phyloP scores from a whole-genome alignment of 257 asterid species.

The Solanum pinnatisectum region DNA sequence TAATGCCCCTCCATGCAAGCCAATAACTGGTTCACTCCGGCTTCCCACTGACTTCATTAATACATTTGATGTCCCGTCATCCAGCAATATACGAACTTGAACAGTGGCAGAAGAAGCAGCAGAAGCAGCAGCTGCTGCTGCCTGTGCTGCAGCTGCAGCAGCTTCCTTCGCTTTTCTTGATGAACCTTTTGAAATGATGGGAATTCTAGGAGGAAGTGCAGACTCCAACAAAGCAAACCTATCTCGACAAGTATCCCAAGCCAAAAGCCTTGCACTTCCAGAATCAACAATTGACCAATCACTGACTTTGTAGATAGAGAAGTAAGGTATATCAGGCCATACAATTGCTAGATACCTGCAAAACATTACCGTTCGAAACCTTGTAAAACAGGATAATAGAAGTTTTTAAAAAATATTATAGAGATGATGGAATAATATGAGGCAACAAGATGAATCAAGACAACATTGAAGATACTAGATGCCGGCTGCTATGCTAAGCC shows the following conservation, averaged over 20 bases:
- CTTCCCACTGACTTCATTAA: constrained; percentile 92
- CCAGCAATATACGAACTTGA: constrained; percentile 90
- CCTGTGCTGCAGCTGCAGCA: constrained; percentile 92
- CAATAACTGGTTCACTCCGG: constrained; percentile 82
- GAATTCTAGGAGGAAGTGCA: constrained; percentile 83
- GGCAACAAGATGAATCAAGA: not conserved
- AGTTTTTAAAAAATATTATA: not conserved
- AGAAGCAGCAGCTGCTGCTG: constrained; percentile 85
- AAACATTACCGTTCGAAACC: constrained; percentile 4
- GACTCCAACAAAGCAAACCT: constrained; percentile 88
- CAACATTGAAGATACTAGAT: not conserved
- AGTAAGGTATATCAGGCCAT: constrained; percentile 99
- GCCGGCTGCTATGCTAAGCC: not conserved
- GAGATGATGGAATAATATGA: not conserved
- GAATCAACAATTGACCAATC: constrained; percentile 99
- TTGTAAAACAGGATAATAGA: not conserved
- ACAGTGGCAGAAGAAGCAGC: constrained; percentile 92
- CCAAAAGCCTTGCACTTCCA: constrained; percentile 95
- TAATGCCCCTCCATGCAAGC: constrained; percentile 91
- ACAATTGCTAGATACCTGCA: constrained; percentile 86
- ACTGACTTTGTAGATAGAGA: constrained; percentile 83
- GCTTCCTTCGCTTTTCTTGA: constrained; percentile 96
- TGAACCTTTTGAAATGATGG: constrained; percentile 82
- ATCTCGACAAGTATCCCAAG: constrained; percentile 95
- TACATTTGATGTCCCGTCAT: constrained; percentile 95